Evolutionary conservation across 495 filamentous ascomycete species (phyloP), one percentile per base, ranked within the genome.

Genomic region (Aspergillus sclerotioniger): DNA sequence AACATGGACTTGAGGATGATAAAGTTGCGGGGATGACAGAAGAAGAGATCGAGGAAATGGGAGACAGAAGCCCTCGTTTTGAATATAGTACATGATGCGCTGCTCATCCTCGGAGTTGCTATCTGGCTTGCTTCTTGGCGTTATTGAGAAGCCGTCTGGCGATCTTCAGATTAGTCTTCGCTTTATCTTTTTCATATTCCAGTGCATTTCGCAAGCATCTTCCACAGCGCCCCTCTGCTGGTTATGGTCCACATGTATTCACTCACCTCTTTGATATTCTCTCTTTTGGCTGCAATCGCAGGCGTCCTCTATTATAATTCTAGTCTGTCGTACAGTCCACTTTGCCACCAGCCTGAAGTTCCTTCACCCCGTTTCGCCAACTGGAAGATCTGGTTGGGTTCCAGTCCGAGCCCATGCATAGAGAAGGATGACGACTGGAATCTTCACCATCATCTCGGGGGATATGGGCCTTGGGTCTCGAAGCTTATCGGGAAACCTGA

Each of bases 31-130:
- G 79, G 6, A 66, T 85, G 73, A 78, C 76, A 0, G 85, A 89
- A 51, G 84, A 87, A 25, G 84, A 88, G 59, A 78, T 90, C 16
- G 80, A 78, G 19, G 87, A 89, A 65, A 68, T 90, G 56, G 88
- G 88, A 17, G 88, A 91, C 66, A 81, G 84, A 20, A 87, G 79
- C 56, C 86, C 86, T 16, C 76, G 79, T 48, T 88, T 81, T 63
- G 77, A 35, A 79, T 73, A 25, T 47, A 35, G 35, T 50, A 8
- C 17, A 53, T 37, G 33, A 15, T 37, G 33, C 13, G 9, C 1
- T 37, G 33, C 33, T 8, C 9, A 37, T 1, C 9, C 8, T 37
- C 9, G 33, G 13, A 37, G 33, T 9, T 37, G 13, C 8, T 10
- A 9, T 15, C 7, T 37, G n/a, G 17, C 19, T 43, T 8, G 51